These are phyloP conservation scores for Tolypocladium ophioglossoides DNA, from an alignment of 2,329 filamentous ascomycete species.

Conservation along the genomic window DNA sequence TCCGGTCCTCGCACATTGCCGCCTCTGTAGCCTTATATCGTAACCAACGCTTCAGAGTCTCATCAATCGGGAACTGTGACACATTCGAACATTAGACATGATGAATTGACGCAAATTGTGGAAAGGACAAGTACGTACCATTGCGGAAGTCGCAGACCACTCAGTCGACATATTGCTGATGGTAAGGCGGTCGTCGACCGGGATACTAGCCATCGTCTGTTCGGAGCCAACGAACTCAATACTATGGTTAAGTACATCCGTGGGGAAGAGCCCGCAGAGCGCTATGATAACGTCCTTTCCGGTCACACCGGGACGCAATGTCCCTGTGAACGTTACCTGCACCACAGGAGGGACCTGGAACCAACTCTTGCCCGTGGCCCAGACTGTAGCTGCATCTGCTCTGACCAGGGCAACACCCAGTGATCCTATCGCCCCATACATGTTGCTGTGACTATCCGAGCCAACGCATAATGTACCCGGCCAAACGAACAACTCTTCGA, in stretches of 20 bases:
- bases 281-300: conserved; percentile 94
- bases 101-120: too few relatives aligned
- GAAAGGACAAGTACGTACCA: too few relatives aligned
- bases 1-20: too few relatives aligned
- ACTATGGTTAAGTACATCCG: conserved; percentile 79
- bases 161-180: conserved; percentile 76
- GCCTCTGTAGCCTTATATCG: conserved; percentile 29
- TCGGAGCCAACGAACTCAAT: conserved; percentile 81
- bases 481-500: conserved; percentile 68
- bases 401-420: conserved; percentile 74
- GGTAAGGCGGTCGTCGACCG: conserved; percentile 63
- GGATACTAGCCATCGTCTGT: conserved; percentile 62
- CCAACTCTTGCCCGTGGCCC: conserved; percentile 76
- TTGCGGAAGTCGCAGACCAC: conserved; percentile 47
- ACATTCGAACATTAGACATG: too few relatives aligned
- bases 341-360: conserved; percentile 81
- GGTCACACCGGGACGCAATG: conserved; percentile 67
- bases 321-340: conserved; percentile 66
- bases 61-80: conserved; percentile 24
- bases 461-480: conserved; percentile 77
- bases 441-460: conserved; percentile 67
- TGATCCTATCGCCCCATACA: conserved; percentile 72
- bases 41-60: conserved; percentile 67
- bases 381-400: conserved; percentile 79
- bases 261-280: conserved; percentile 73